Evolutionary conservation across 148 eudicot species (phyloP).

Genomic region (Fagopyrum homotropicum): DNA sequence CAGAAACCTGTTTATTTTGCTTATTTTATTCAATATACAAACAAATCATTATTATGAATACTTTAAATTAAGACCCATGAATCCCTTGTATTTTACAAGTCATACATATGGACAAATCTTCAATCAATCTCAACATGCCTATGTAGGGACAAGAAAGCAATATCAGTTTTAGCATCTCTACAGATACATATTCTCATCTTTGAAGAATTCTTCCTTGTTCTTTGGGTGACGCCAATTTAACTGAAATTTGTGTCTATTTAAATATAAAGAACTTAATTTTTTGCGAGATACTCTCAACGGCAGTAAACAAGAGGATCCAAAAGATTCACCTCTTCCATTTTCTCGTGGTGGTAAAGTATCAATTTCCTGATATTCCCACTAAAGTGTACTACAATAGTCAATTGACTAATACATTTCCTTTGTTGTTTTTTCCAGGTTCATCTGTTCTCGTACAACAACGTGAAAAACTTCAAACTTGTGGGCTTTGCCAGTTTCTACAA

Average conservation of each 20-base stretch:
- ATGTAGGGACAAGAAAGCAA: not conserved
- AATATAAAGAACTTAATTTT: too few species aligned
- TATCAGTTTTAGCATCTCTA: not conserved
- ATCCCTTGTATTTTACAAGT: not conserved
- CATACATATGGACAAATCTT: not conserved
- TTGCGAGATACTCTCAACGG: too few species aligned
- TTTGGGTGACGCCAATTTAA: too few species aligned
- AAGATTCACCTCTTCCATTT: not conserved
- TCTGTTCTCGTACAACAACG: not conserved
- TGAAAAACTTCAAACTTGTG: not conserved
- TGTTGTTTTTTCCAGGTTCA: not conserved
- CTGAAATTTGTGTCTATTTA: not conserved
- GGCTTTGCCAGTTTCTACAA: not conserved
- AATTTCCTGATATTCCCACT: not conserved
- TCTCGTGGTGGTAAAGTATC: not conserved
- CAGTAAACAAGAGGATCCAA: too few species aligned
- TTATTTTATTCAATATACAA: not conserved
- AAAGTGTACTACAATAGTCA: not conserved
- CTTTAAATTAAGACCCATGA: slow-evolving; percentile 4
- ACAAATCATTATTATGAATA: not conserved
- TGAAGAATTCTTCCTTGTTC: not conserved
- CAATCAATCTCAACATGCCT: not conserved
- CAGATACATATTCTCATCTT: not conserved
- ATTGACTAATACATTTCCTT: not conserved
- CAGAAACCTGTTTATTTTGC: slow-evolving; percentile 1